Evolutionary conservation across 2,329 filamentous ascomycete species (phyloP), one percentile per base, ranked within the genome.

Genomic region (Aurifilum marmelostoma): DNA sequence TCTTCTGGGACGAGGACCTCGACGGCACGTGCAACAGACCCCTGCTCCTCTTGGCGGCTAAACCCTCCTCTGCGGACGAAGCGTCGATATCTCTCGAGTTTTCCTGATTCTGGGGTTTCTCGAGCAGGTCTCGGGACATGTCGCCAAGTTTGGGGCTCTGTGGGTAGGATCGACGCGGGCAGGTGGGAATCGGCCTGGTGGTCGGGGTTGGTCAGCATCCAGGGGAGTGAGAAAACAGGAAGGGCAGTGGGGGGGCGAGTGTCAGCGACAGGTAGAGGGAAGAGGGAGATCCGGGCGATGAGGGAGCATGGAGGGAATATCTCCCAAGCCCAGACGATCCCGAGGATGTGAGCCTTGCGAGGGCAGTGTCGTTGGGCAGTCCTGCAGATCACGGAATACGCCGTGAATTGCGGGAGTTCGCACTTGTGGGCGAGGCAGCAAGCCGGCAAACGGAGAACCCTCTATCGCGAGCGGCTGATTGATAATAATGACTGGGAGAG

Each of bases 1-100:
- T 83, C 77, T 84, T 85, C 72, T 86, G 87, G 43, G 87, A 89
- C 58, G 88, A 89, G 61, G 88, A 88, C 79, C 87, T 83, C 58
- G 88, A 89, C 21, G 88, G 87, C 54, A 89, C 85, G 78, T 86
- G 82, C 54, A 90, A 81, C 56, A 87, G 82, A 47, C 82, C 80
- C 64, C 83, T 83, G 69, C 82, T 82, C 76, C 85, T 87, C 76
- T 85, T 87, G 71, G 79, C 76, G 71, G 74, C 76, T 70, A 77
- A 75, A 69, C 77, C 79, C 69, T 83, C 81, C 70, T 85, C 83
- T 50, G 80, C 76, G 41, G 79, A 75, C 69, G 81, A 73, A 69
- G 77, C 75, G 60, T 81, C 80, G 73, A 80, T 80, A 70, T 83
- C 82, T 73, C 82, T 84, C 63, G 81, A 78, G 77, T 80, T 80